These are phyloP conservation scores for Phycomyces blakesleeanus DNA, from an alignment of 192 early-diverging fungal species.

Conservation along the genomic window DNA sequence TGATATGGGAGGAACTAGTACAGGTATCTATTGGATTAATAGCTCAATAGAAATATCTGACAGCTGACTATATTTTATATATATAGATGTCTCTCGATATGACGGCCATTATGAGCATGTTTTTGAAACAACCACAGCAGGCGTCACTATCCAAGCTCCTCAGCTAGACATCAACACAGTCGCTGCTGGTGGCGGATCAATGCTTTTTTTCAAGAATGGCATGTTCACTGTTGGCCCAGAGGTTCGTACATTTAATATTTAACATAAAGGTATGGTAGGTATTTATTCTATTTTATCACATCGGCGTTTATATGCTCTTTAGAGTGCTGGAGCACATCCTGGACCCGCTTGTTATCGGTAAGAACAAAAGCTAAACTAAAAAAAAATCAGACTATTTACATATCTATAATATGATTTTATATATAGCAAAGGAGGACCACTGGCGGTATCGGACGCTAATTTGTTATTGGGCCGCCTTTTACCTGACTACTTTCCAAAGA, in stretches of 20 bases:
- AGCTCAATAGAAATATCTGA: not conserved
- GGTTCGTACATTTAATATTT: conserved; percentile 23
- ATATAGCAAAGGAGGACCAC: conserved; percentile 78
- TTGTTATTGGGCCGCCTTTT: conserved; percentile 82
- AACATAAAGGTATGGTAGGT: not conserved
- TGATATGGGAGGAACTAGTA: conserved; percentile 93
- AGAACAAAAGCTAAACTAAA: not conserved
- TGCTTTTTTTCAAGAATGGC: conserved; percentile 88
- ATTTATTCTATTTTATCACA: not conserved
- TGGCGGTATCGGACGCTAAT: conserved; percentile 95
- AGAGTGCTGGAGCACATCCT: conserved; percentile 90
- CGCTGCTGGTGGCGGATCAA: conserved; percentile 93
- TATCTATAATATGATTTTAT: not conserved
- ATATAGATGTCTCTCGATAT: conserved; percentile 92
- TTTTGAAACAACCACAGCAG: conserved; percentile 90
- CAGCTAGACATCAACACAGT: conserved; percentile 96
- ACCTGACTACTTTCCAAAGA: conserved; percentile 86
- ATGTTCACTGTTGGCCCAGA: conserved; percentile 92
- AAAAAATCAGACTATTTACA: not conserved
- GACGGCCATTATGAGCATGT: conserved; percentile 88
- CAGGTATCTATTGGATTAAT: conserved; percentile 25
- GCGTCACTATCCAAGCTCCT: conserved; percentile 91
- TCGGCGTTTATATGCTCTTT: conserved; percentile 10
- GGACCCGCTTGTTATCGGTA: conserved; percentile 92
- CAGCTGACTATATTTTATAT: conserved; percentile 37